phyloP scores from a whole-genome alignment of 2,329 filamentous ascomycete species.

The Waltergamsia citrina region DNA sequence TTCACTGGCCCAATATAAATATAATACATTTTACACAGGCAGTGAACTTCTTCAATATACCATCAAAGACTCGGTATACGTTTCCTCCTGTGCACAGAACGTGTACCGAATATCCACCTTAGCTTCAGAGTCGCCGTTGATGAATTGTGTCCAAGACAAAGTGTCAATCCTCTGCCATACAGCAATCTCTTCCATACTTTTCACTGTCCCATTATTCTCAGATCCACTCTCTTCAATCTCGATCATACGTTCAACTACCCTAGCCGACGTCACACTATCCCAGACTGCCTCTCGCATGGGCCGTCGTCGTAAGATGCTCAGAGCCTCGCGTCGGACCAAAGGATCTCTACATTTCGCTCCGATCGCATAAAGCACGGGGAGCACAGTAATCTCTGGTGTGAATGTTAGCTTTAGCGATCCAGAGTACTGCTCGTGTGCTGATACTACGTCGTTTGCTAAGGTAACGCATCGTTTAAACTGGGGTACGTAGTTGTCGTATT shows the following conservation, averaged over 20 bases:
- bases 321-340: conserved; percentile 16
- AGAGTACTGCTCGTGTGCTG: conserved; percentile 12
- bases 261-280: conserved; percentile 19
- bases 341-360: conserved; percentile 25
- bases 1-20: too few relatives aligned
- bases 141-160: conserved; percentile 14
- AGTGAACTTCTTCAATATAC: too few relatives aligned
- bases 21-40: too few relatives aligned
- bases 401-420: conserved; percentile 15
- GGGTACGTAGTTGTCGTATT: conserved; percentile 17
- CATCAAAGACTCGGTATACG: conserved; percentile 12
- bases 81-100: conserved; percentile 15
- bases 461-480: conserved; percentile 17
- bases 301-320: conserved; percentile 14
- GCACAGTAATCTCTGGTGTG: conserved; percentile 20
- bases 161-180: conserved; percentile 17
- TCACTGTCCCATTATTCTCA: conserved; percentile 6
- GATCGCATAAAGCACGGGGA: conserved; percentile 22
- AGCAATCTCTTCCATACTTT: conserved; percentile 15
- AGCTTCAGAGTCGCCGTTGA: conserved; percentile 6
- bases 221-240: conserved; percentile 21
- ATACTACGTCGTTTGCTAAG: conserved; percentile 12
- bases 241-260: conserved; percentile 20
- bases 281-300: conserved; percentile 20
- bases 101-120: conserved; percentile 19